Evolutionary conservation across 805 yeast species (phyloP).

Genomic region (Metschnikowia picachoensis): DNA sequence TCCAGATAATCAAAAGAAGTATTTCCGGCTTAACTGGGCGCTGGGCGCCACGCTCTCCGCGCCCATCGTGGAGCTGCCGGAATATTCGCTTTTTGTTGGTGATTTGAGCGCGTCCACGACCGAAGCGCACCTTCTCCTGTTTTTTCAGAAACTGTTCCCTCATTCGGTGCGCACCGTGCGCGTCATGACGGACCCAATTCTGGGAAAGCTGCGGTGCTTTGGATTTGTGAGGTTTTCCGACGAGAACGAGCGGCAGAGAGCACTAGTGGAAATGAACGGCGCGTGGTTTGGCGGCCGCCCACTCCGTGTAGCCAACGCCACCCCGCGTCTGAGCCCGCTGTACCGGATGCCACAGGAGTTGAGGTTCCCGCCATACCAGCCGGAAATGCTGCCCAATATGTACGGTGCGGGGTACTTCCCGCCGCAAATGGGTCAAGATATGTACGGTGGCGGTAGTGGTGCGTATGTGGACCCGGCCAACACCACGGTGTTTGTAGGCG

Average conservation of each 20-base stretch:
- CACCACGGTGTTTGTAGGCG: conserved; percentile 78
- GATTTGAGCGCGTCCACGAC: conserved; percentile 75
- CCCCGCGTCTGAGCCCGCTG: conserved; percentile 50
- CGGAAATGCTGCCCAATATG: conserved; percentile 4
- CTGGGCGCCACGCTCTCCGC: conserved; percentile 73
- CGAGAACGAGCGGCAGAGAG: conserved; percentile 64
- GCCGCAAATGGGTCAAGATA: not conserved
- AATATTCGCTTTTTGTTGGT: conserved; percentile 77
- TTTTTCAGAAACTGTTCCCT: conserved; percentile 63
- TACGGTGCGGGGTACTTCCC: not conserved
- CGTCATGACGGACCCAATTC: conserved; percentile 81
- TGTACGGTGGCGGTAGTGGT: not conserved
- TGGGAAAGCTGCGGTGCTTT: conserved; percentile 73
- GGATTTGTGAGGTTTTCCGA: conserved; percentile 76
- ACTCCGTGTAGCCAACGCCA: conserved; percentile 72
- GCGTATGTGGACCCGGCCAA: conserved; percentile 30
- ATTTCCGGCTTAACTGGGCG: conserved; percentile 80
- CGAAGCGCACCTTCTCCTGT: conserved; percentile 70
- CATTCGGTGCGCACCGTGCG: conserved; percentile 71
- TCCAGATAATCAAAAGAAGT: conserved; percentile 51
- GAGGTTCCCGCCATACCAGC: not conserved
- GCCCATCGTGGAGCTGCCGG: conserved; percentile 70
- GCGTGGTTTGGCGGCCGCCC: conserved; percentile 77
- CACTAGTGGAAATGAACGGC: conserved; percentile 73
- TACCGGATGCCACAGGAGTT: conserved; percentile 9